Conservation (phyloP, 257 asterid genomes). For the Scutellaria barbata region DNA sequence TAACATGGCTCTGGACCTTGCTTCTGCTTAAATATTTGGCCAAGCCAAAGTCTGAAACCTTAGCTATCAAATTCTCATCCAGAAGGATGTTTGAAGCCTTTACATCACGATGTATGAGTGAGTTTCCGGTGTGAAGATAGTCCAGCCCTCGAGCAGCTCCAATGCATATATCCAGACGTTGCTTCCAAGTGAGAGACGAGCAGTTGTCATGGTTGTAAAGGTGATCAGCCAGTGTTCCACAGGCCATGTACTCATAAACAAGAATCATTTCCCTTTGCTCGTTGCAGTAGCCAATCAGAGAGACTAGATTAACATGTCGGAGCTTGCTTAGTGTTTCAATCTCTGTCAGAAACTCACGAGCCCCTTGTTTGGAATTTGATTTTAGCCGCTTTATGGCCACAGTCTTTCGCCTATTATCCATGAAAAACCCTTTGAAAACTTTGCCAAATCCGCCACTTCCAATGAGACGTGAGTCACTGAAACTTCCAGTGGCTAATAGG, state of each 20-base stretch:
- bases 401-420: slow-evolving; percentile 33
- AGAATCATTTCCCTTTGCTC: slow-evolving; percentile 45
- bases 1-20: slow-evolving; percentile 36
- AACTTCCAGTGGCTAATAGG: slow-evolving; percentile 38
- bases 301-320: slow-evolving; percentile 50
- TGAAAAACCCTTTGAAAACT: slow-evolving; percentile 43
- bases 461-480: slow-evolving; percentile 36
- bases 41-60: slow-evolving; percentile 63
- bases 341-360: slow-evolving; percentile 46
- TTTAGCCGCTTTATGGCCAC: slow-evolving; percentile 53
- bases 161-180: slow-evolving; percentile 41
- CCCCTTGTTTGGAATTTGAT: slow-evolving; percentile 49
- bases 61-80: slow-evolving; percentile 50
- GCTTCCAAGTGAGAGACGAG: slow-evolving; percentile 46
- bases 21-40: slow-evolving; percentile 41
- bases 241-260: slow-evolving; percentile 49
- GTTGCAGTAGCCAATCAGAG: slow-evolving; percentile 53
- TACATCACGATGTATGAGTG: slow-evolving; percentile 55
- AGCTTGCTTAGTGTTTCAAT: slow-evolving; percentile 45
- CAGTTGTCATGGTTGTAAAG: slow-evolving; percentile 34
- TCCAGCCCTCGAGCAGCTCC: slow-evolving; percentile 56
- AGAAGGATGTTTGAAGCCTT: slow-evolving; percentile 58
- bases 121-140: slow-evolving; percentile 43
- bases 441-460: slow-evolving; percentile 54
- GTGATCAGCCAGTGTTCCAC: slow-evolving; percentile 50